Base-by-base conservation (phyloP, 164 flowering plant genomes). In the Piper longum region DNA sequence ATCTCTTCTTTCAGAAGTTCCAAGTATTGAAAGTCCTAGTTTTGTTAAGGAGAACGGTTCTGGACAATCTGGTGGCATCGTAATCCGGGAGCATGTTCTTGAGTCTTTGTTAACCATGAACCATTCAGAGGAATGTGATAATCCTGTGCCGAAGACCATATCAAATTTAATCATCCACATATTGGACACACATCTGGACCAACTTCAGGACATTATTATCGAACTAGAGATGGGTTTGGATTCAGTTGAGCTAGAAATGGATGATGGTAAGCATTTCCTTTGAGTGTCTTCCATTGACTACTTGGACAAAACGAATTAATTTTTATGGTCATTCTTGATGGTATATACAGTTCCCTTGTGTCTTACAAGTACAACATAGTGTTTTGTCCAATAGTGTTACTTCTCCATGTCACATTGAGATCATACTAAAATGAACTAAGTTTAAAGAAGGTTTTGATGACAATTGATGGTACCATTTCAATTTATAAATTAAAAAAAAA, bases 81-180 rank as follows among this genome's bases (percentile, higher is more conserved):
- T 90, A 59, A 90, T 93, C 19, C 68, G 74, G 72, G 99, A 95
- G 69, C 99, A 91, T 73, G 96, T 95, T 69, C 90, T 95, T 64
- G 99, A 95, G 66, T 91, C 87, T 72, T 67, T 95, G 43, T 74
- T 95, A 84, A 91, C 91, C 11, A 91, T 89, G 97, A 95, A 95
- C 73, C 99, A 95, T 67, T 84, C 96, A 7, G 99, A 95, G 77
- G 99, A 86, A 70, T 95, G 91, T 57, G 99, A 95, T 78, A 95
- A 91, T 79, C 99, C 99, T 2, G 99, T 95, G 67, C 99, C 99
- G 0, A 77, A 26, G 68, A 82, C 89, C 39, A 71, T 87, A 8
- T 83, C 97, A 0, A 86, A 91, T 71, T 90, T 95, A 57, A 84
- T 91, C 54, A 87, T 91, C 63, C 99, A 93, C 65, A 74, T 93